Evolutionary conservation across 257 asterid genomes (phyloP), one percentile per base, ranked within the genome.

Genomic region (Solanum sitiens): DNA sequence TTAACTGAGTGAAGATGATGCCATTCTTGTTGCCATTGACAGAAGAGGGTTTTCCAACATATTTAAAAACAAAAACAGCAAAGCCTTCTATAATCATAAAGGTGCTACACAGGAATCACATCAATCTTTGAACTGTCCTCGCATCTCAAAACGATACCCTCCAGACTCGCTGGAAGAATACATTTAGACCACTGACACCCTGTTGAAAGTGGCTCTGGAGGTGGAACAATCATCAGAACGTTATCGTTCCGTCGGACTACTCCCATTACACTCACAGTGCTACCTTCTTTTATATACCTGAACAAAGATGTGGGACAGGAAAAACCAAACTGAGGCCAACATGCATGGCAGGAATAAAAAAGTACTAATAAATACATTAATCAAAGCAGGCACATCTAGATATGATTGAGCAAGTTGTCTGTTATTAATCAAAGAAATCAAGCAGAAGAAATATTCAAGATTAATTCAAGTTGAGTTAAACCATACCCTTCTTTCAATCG

Each of bases 231-330:
- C 99, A 93, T 95, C 7, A 96, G 93, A 91, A 93, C 96, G 85
- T 92, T 96, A 80, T 94, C 99, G 44, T 95, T 94, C 84, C 98
- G 93, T 88, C 92, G 98, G 27, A 96, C 96, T 5, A 94, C 98
- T 30, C 99, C 99, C 98, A 96, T 96, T 20, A 96, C 96, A 67
- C 96, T 94, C 21, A 96, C 98, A 0, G 96, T 92, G 90, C 96
- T 96, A 74, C 99, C 99, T 91, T 96, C 99, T 91, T 94, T 96
- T 13, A 96, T 93, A 75, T 94, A 94, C 95, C 99, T 96, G 88
- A 56, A 7, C 65, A 56, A 56, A 56, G 11, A 56, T 56, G 21
- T 56, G 65, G 65, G 65, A 56, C 11, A 56, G 65, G 65, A 56
- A 56, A 56, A 56, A 56, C n/a, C n/a, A 56, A 56, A 56, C 65